Base-by-base conservation (phyloP, 306 rosid species). In the Hippophae rhamnoides region DNA sequence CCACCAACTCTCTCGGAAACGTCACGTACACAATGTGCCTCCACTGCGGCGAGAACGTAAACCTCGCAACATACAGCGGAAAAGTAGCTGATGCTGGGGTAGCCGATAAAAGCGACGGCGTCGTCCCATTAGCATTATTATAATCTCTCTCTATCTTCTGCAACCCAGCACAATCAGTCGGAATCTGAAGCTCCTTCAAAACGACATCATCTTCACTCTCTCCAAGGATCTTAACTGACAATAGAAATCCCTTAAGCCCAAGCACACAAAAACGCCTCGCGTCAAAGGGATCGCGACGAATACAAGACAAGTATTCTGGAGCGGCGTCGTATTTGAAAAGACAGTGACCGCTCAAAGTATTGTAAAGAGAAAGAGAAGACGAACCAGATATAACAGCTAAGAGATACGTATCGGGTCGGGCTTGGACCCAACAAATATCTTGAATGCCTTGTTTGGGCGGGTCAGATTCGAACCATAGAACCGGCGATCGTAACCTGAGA, bases 211-310 rank as follows among this genome's bases (percentile, higher is more conserved):
- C 85, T 13, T 93, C 90, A 8, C 61, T 63, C 56, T 86, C 97
- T 13, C 97, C 97, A 1, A 78, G 72, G 7, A 86, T 74, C 6
- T 76, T 62, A 48, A 82, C 73, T 13, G 97, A 86, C 11, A 93
- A 64, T 7, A 93, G 69, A 49, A 88, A 77, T 10, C 99, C 99
- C 45, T 81, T 84, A 52, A 93, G 95, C 1, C 94, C 94, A 38
- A 93, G 60, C 11, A 77, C 85, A 43, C 99, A 88, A 50, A 93
- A 64, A 57, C 83, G 97, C 55, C 99, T 83, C 43, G 94, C 78
- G 72, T 93, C 97, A 66, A 93, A 93, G 7, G 97, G 97, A 68
- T 93, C 97, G 13, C 90, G 83, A 47, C 94, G 95, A 61, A 88
- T 54, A 60, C 99, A 88, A 12, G 95, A 84, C 27, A 88, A 72